Base-by-base conservation (phyloP, 805 yeast genomes). In the Kluyveromyces wickerhamii region DNA sequence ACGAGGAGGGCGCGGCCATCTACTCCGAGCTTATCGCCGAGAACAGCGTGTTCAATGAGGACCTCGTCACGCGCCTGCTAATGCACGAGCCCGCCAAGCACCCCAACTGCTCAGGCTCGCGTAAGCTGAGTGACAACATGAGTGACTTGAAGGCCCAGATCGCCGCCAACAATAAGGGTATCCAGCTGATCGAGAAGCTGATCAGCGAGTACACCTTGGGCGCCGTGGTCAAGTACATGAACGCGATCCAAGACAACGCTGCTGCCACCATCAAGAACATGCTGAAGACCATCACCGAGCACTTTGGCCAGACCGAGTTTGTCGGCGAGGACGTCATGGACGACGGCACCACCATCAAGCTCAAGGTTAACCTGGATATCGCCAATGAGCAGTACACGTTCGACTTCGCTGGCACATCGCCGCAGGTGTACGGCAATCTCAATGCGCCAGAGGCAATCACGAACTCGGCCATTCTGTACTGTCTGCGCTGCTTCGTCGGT, bases 401-500 rank as follows among this genome's bases (percentile, higher is more conserved):
- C 58, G 96, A 89, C 57, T 89, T 89, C 51, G 65, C 72, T 1
- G 95, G 92, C 11, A 81, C 95, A 0, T 82, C 94, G 4, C 75
- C 78, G n/a, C 94, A 89, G 54, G 72, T 83, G 32, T 81, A 83
- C 54, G 94, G 94, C 18, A 89, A 89, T 55, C 68, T 85, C 59
- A 89, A 92, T 57, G 96, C 96, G 0, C 97, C 98, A 1, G 74
- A 69, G 44, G 94, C 96, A 0, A 85, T 92, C 43, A 79, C 95
- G 2, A 76, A 76, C 51, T 82, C 95, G 18, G 96, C 96, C 1
- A 78, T 89, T 37, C 69, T 89, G 27, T 89, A 89, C 58, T 87
- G 89, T 40, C 61, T 89, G 49, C 65, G 98, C 41, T 80, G 94
- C 37, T 65, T 89, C 51, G 88, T 89, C 22, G 77, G 81, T 41